phyloP scores from a whole-genome alignment of 1,284 basidiomycete genomes.

The Calocybe gambosa region DNA sequence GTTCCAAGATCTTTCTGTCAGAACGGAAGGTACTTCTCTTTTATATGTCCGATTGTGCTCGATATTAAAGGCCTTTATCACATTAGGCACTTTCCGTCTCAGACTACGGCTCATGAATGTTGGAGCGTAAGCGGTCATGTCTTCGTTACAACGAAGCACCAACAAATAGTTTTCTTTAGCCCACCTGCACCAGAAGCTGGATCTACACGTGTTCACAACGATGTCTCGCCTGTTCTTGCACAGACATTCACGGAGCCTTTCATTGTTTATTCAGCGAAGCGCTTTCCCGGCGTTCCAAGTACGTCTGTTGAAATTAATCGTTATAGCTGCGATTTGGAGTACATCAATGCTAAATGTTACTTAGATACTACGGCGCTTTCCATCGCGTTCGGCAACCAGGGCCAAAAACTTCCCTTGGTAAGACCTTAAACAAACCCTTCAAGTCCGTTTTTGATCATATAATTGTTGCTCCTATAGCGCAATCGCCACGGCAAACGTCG shows the following conservation, averaged over 20 bases:
- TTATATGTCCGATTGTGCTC: background rate
- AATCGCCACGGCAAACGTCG: constrained; percentile 59
- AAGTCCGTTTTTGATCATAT: constrained; percentile 11
- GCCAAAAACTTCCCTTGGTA: constrained; percentile 84
- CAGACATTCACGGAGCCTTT: constrained; percentile 84
- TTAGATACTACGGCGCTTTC: constrained; percentile 84
- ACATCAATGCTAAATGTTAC: constrained; percentile 9
- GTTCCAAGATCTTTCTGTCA: constrained; percentile 81
- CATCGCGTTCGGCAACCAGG: constrained; percentile 87
- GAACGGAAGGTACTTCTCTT: constrained; percentile 56
- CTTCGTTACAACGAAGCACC: background rate
- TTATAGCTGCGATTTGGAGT: constrained; percentile 6
- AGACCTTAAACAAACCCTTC: constrained; percentile 21
- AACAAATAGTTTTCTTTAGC: constrained; percentile 29
- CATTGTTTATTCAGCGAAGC: constrained; percentile 87
- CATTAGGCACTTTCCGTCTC: constrained; percentile 64
- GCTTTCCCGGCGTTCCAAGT: constrained; percentile 91
- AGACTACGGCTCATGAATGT: constrained; percentile 80
- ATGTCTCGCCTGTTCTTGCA: constrained; percentile 69
- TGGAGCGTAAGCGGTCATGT: constrained; percentile 59
- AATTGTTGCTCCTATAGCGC: constrained; percentile 36
- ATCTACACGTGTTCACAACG: constrained; percentile 56
- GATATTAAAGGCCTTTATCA: constrained; percentile 6
- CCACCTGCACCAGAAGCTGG: constrained; percentile 68
- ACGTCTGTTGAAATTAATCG: constrained; percentile 23